Percentiles rank a stretch among this genome's conserved stretches.
Evolutionary conservation across 306 rosid species (phyloP).

Genomic region (Hylodesmum podocarpum): DNA sequence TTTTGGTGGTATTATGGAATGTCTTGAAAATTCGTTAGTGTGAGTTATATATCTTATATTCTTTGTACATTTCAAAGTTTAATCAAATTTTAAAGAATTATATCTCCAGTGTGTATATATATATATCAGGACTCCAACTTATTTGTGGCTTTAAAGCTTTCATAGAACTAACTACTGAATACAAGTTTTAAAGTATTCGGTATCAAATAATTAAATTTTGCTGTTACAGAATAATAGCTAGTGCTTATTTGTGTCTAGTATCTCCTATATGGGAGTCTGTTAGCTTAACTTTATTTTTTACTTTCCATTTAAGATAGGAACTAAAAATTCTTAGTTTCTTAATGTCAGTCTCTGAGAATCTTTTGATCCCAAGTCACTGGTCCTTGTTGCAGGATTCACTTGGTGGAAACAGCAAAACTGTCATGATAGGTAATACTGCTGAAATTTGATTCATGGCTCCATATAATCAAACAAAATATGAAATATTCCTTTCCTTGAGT

Average conservation of each 20-base stretch:
- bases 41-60: constrained; percentile 1
- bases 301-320: constrained; percentile 1
- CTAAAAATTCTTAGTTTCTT: constrained; percentile 22
- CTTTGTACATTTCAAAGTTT: neutral
- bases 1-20: neutral
- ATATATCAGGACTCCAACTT: neutral
- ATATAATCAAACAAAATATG: neutral
- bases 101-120: neutral
- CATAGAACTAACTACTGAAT: neutral
- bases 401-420: constrained; percentile 90
- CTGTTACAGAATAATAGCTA: neutral
- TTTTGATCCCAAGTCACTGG: constrained; percentile 27
- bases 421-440: constrained; percentile 77
- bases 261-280: neutral
- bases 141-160: constrained; percentile 10
- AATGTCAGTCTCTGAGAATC: constrained; percentile 16
- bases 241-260: neutral
- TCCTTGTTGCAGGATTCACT: constrained; percentile 76
- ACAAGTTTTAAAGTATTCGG: neutral
- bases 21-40: neutral
- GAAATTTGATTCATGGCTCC: constrained; percentile 20
- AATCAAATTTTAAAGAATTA: neutral
- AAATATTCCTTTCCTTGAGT: constrained; percentile 20
- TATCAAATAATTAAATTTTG: neutral
- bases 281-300: neutral